Evolutionary conservation across 2,329 filamentous ascomycete species (phyloP).

Genomic region (Aspergillus intermedius): DNA sequence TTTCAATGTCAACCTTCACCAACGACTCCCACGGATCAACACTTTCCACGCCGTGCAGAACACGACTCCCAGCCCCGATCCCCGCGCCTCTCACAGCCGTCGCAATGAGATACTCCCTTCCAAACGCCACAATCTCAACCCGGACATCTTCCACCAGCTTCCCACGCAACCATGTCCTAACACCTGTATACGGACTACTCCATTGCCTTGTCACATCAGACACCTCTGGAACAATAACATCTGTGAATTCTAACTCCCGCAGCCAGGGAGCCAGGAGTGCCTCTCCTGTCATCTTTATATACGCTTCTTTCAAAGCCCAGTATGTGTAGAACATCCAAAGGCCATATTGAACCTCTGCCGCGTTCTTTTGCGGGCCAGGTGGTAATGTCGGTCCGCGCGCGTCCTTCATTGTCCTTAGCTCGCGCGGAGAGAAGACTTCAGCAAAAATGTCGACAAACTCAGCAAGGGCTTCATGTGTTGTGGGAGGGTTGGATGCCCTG

Average conservation of each 20-base stretch:
- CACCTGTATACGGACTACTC: slow-evolving; percentile 32
- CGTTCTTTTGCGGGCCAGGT: slow-evolving; percentile 9
- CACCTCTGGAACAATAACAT: slow-evolving; percentile 46
- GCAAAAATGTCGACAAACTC: slow-evolving; percentile 55
- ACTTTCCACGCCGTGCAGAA: not conserved
- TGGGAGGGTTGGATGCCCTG: slow-evolving; percentile 40
- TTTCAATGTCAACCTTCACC: slow-evolving; percentile 41
- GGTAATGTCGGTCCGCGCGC: slow-evolving; percentile 19
- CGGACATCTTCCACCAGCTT: slow-evolving; percentile 45
- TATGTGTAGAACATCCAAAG: slow-evolving; percentile 57
- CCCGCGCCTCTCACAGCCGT: slow-evolving; percentile 43
- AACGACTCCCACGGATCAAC: slow-evolving; percentile 35
- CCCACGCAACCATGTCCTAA: slow-evolving; percentile 47
- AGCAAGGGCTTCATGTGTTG: slow-evolving; percentile 45
- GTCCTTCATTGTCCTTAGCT: slow-evolving; percentile 50
- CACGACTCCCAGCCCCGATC: slow-evolving; percentile 19
- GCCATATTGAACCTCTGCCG: slow-evolving; percentile 46
- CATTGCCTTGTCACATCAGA: slow-evolving; percentile 31
- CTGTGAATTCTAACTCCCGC: slow-evolving; percentile 53
- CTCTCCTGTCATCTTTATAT: slow-evolving; percentile 61
- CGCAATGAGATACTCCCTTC: slow-evolving; percentile 53
- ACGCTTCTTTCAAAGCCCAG: slow-evolving; percentile 61
- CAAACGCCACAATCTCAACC: slow-evolving; percentile 54
- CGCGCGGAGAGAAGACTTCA: slow-evolving; percentile 53
- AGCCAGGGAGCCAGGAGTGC: slow-evolving; percentile 57